Percentiles rank a stretch among this genome's conserved stretches.
Conservation (phyloP, 192 early-diverging fungal species). For the Entophlyctis luteolus region DNA sequence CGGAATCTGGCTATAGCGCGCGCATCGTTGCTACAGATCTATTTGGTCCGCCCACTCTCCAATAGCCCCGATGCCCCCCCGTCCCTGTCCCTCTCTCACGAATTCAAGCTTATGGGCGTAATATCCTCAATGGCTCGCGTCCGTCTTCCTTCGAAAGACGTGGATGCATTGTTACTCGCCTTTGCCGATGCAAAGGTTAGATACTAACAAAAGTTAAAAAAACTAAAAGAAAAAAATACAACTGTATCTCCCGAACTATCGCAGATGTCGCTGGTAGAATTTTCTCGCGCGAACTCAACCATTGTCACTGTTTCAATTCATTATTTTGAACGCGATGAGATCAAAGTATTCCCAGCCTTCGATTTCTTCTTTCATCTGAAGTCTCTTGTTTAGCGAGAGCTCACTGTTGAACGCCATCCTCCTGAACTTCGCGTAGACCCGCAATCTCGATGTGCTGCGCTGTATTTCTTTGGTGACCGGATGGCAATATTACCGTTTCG, state of each 20-base stretch:
- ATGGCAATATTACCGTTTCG: slow-evolving; percentile 86
- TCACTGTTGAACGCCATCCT: slow-evolving; percentile 56
- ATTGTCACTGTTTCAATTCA: slow-evolving; percentile 93
- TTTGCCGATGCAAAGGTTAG: slow-evolving; percentile 81
- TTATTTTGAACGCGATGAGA: slow-evolving; percentile 91
- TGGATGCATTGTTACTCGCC: slow-evolving; percentile 70
- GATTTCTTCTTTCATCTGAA: not conserved
- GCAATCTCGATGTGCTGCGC: slow-evolving; percentile 78
- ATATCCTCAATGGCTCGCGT: slow-evolving; percentile 70
- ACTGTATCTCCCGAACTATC: not conserved
- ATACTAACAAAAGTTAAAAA: too few relatives aligned
- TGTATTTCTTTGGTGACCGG: slow-evolving; percentile 84
- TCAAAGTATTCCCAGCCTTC: slow-evolving; percentile 56
- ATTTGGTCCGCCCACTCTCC: slow-evolving; percentile 45
- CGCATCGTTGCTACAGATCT: slow-evolving; percentile 64
- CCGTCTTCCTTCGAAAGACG: slow-evolving; percentile 60
- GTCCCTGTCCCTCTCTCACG: slow-evolving; percentile 58
- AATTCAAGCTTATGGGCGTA: slow-evolving; percentile 66
- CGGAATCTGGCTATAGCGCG: slow-evolving; percentile 67
- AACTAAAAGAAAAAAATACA: too few relatives aligned
- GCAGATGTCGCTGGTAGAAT: slow-evolving; percentile 90
- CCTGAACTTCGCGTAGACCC: slow-evolving; percentile 77
- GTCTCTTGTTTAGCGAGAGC: slow-evolving; percentile 51
- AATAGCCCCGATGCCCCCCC: slow-evolving; percentile 29
- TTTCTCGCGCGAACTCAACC: slow-evolving; percentile 64